These are phyloP conservation scores for Heliocybe sulcata DNA, from an alignment of 1,284 basidiomycete genomes.

Conservation along the genomic window DNA sequence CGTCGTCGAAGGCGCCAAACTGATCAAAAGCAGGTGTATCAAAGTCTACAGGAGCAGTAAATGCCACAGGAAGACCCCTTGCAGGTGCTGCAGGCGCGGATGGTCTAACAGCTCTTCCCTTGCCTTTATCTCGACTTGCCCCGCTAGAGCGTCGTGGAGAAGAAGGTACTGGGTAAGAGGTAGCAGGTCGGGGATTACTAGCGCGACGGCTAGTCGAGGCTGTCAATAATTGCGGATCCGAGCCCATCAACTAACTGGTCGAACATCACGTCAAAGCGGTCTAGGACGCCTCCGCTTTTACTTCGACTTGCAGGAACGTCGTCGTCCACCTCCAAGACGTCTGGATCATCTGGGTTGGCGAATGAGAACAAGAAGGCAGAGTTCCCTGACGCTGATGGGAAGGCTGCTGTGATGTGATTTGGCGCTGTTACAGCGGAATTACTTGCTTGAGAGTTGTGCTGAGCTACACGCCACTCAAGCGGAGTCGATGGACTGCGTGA, in stretches of 20 bases:
- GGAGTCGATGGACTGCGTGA: neutral
- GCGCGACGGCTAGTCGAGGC: neutral
- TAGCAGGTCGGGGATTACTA: no score
- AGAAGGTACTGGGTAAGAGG: no score
- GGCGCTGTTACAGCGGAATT: neutral
- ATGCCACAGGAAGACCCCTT: no score
- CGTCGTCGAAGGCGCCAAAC: neutral
- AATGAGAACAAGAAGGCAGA: conserved; percentile 19
- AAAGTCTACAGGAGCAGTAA: no score
- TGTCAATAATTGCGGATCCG: neutral
- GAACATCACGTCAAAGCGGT: conserved; percentile 1
- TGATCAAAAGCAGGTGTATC: no score
- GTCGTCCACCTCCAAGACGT: conserved; percentile 14
- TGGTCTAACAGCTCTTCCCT: neutral
- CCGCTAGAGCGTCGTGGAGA: no score
- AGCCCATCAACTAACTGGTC: neutral
- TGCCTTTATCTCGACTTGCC: neutral
- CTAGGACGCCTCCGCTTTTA: neutral
- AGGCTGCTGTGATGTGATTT: conserved; percentile 6
- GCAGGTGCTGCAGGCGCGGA: neutral
- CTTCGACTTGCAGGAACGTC: no score
- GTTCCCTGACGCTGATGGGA: conserved; percentile 6
- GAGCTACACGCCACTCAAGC: no score
- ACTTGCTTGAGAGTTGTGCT: no score
- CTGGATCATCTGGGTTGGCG: conserved; percentile 21